Conservation (phyloP, 108 stramenopile genomes). For the Skeletonema costatum region DNA sequence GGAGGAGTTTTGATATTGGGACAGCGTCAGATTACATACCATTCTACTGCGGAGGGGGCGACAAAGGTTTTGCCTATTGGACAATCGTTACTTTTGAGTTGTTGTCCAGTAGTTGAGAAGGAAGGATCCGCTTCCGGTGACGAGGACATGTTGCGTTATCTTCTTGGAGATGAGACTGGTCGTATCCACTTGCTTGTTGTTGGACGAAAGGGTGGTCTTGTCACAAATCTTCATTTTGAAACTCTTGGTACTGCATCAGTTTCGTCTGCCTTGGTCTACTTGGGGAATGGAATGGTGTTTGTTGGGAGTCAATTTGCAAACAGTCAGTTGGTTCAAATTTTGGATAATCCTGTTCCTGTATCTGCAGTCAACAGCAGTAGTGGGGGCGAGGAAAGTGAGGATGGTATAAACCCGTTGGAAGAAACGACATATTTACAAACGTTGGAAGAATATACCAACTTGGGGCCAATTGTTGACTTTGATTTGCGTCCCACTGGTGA, state of each 20-base stretch:
- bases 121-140: slow-evolving; percentile 23
- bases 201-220: slow-evolving; percentile 48
- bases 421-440: slow-evolving; percentile 76
- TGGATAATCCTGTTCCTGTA: slow-evolving; percentile 71
- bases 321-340: slow-evolving; percentile 89
- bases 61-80: slow-evolving; percentile 69
- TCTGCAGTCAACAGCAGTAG: not conserved
- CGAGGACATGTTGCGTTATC: slow-evolving; percentile 61
- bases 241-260: slow-evolving; percentile 75
- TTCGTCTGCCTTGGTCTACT: slow-evolving; percentile 71
- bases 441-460: slow-evolving; percentile 91
- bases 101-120: slow-evolving; percentile 36
- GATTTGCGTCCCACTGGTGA: slow-evolving; percentile 80
- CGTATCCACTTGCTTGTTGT: slow-evolving; percentile 82
- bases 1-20: slow-evolving; percentile 84
- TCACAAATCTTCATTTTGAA: slow-evolving; percentile 71
- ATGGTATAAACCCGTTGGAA: slow-evolving; percentile 11
- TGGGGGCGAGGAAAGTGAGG: not conserved
- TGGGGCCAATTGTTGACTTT: slow-evolving; percentile 98
- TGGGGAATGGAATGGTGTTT: slow-evolving; percentile 91
- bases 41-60: slow-evolving; percentile 33
- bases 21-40: slow-evolving; percentile 79
- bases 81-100: slow-evolving; percentile 40
- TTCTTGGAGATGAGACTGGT: slow-evolving; percentile 90
- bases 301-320: slow-evolving; percentile 91